Evolutionary conservation across 1,284 basidiomycete genomes (phyloP).

Genomic region (Mycocalia duriaeana): DNA sequence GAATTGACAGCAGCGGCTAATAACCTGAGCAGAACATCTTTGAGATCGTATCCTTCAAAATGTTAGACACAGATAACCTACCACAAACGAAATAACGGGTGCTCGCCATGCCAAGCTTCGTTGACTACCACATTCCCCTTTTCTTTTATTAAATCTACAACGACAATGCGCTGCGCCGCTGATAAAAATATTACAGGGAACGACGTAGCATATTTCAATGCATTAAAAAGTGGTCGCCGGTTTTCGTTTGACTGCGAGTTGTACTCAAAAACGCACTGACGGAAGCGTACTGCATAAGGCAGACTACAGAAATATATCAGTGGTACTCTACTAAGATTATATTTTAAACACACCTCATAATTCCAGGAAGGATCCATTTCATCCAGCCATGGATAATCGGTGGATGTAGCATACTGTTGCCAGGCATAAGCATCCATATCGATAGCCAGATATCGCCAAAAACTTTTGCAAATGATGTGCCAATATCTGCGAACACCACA

Average conservation of each 20-base stretch:
- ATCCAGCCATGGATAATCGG: slow-evolving; percentile 59
- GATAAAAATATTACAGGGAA: slow-evolving; percentile 97
- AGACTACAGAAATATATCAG: no score
- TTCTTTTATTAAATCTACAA: slow-evolving; percentile 47
- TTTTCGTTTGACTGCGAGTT: slow-evolving; percentile 60
- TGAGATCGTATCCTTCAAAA: slow-evolving; percentile 5
- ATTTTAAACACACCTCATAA: slow-evolving; percentile 86
- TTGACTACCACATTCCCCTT: slow-evolving; percentile 40
- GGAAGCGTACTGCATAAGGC: slow-evolving; percentile 87
- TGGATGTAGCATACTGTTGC: slow-evolving; percentile 65
- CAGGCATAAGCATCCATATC: slow-evolving; percentile 72
- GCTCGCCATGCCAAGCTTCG: slow-evolving; percentile 71
- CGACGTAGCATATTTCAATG: slow-evolving; percentile 92
- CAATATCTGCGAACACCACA: slow-evolving; percentile 90
- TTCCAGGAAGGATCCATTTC: slow-evolving; percentile 72
- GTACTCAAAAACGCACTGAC: slow-evolving; percentile 92
- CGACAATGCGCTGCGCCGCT: slow-evolving; percentile 74
- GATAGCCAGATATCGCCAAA: slow-evolving; percentile 93
- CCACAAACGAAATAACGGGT: slow-evolving; percentile 81
- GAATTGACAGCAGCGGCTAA: slow-evolving; percentile 86
- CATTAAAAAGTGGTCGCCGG: slow-evolving; percentile 83
- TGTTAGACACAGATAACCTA: slow-evolving; percentile 28
- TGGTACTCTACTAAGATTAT: no score
- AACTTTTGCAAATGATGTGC: slow-evolving; percentile 96
- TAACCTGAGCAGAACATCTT: slow-evolving; percentile 50